These are phyloP conservation scores for Hemerocallis citrina DNA, from an alignment of 106 monocot genomes.

Conservation along the genomic window DNA sequence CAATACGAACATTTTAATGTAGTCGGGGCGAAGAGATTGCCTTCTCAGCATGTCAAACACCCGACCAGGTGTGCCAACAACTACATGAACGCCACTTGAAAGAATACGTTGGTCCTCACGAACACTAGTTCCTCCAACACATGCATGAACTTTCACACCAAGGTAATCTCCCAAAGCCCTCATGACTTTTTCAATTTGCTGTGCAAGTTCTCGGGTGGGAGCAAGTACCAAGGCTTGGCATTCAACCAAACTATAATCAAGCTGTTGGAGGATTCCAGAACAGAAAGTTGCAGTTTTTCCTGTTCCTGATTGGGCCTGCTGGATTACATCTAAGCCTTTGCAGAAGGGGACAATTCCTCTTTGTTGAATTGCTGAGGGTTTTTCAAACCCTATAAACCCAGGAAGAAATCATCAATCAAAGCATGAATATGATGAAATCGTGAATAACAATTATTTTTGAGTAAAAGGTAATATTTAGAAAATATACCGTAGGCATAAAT, in stretches of 20 bases:
- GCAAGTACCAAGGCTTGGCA: conserved; percentile 47
- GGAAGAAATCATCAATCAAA: not conserved
- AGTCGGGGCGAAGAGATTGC: conserved; percentile 28
- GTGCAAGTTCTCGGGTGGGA: conserved; percentile 45
- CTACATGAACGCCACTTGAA: conserved; percentile 41
- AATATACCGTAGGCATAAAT: conserved; percentile 29
- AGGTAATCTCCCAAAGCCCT: conserved; percentile 41
- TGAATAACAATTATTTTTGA: not conserved
- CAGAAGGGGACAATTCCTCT: conserved; percentile 44
- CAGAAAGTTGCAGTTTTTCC: conserved; percentile 51
- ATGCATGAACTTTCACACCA: conserved; percentile 43
- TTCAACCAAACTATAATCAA: conserved; percentile 33
- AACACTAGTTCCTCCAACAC: conserved; percentile 41
- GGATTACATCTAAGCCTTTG: conserved; percentile 42
- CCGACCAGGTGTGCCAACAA: conserved; percentile 49
- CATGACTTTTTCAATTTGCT: conserved; percentile 47
- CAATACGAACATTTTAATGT: conserved; percentile 35
- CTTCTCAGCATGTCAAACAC: conserved; percentile 36
- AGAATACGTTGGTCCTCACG: conserved; percentile 36
- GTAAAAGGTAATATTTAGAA: not conserved
- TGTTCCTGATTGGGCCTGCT: conserved; percentile 40
- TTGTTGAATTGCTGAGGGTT: conserved; percentile 47
- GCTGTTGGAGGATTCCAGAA: conserved; percentile 35
- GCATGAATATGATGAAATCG: not conserved
- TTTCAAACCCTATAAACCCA: conserved; percentile 34